phyloP scores from a whole-genome alignment of 2,329 filamentous ascomycete species.

The Orbilia javanica region DNA sequence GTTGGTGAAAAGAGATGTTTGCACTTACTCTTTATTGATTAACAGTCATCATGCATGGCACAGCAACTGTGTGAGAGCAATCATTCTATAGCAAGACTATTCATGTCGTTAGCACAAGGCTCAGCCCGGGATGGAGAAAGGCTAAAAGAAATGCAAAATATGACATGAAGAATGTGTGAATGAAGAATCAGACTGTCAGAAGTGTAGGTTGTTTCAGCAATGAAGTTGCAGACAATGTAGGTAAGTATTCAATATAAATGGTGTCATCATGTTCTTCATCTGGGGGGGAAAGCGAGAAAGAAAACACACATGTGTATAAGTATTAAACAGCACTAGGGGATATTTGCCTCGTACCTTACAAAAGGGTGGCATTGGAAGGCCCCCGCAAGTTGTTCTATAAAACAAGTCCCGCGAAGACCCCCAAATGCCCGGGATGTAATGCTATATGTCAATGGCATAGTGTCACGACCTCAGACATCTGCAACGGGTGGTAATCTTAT shows the following conservation, averaged over 20 bases:
- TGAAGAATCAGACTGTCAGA: conserved; percentile 59
- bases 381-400: neutral
- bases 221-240: conserved; percentile 58
- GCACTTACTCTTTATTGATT: conserved; percentile 33
- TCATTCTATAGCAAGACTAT: neutral
- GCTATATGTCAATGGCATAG: neutral
- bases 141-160: conserved; percentile 1
- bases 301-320: no score
- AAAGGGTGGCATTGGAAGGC: neutral
- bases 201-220: conserved; percentile 56
- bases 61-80: neutral
- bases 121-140: neutral
- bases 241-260: conserved; percentile 58
- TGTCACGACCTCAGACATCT: neutral
- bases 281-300: neutral
- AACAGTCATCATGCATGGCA: neutral
- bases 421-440: neutral
- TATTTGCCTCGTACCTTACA: conserved; percentile 17
- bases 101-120: conserved; percentile 28
- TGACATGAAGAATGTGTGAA: neutral
- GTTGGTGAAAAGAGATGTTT: conserved; percentile 5
- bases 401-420: neutral
- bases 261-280: conserved; percentile 56
- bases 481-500: neutral
- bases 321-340: neutral